phyloP scores from a whole-genome alignment of 1,284 basidiomycete genomes.

The Malassezia arunalokei region DNA sequence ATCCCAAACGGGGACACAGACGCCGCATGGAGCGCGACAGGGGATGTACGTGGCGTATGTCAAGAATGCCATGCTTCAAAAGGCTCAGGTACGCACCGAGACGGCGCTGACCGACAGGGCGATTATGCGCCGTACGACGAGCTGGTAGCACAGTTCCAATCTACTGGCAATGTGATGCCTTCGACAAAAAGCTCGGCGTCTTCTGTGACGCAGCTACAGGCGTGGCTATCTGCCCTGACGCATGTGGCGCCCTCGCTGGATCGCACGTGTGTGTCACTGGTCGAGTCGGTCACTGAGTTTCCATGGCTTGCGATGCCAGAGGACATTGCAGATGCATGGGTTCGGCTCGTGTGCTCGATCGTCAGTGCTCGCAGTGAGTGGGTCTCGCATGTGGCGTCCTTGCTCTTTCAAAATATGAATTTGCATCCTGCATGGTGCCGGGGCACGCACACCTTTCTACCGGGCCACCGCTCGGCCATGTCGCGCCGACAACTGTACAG shows the following conservation, averaged over 20 bases:
- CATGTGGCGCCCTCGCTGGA: conserved; percentile 59
- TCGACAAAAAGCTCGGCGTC: not conserved
- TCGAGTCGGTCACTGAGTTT: conserved; percentile 72
- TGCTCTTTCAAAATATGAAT: conserved; percentile 10
- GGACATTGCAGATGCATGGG: conserved; percentile 52
- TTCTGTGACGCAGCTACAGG: conserved; percentile 31
- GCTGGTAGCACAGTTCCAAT: conserved; percentile 50
- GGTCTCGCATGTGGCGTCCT: conserved; percentile 58
- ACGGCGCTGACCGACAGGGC: conserved; percentile 12
- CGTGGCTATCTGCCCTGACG: conserved; percentile 50
- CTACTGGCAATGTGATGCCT: conserved; percentile 12
- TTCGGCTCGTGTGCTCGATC: conserved; percentile 69
- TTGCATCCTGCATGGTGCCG: conserved; percentile 16
- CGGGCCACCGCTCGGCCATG: not conserved
- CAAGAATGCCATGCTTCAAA: conserved; percentile 66
- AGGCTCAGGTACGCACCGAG: conserved; percentile 53
- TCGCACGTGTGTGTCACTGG: conserved; percentile 61
- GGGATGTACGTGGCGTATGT: conserved; percentile 76
- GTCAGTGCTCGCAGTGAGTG: conserved; percentile 89
- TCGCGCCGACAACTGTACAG: conserved; percentile 75
- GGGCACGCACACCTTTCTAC: conserved; percentile 13
- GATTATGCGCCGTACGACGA: conserved; percentile 49
- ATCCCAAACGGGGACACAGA: not conserved
- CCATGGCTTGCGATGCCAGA: conserved; percentile 80
- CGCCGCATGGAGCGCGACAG: conserved; percentile 33